Percentiles rank a stretch among this genome's conserved stretches.
phyloP scores from a whole-genome alignment of 164 flowering plant genomes.

The Nelumbo lutea region DNA sequence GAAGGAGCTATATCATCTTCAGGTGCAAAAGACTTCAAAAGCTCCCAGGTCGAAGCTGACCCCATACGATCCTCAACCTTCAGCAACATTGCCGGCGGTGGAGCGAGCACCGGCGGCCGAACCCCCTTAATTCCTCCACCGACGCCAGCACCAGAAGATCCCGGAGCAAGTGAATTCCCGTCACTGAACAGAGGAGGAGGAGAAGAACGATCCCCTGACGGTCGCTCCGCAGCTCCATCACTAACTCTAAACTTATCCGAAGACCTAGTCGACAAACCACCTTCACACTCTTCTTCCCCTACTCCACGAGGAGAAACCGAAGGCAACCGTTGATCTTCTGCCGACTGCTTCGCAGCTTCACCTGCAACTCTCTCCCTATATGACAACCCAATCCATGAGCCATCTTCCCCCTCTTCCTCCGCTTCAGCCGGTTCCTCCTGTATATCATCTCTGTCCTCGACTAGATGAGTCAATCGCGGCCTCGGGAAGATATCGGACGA shows the following conservation, averaged over 20 bases:
- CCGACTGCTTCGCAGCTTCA: neutral
- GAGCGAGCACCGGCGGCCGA: slow-evolving; percentile 65
- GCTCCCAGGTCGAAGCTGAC: slow-evolving; percentile 58
- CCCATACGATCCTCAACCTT: slow-evolving; percentile 30
- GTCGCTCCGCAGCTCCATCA: no score
- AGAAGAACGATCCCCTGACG: no score
- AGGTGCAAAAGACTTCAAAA: slow-evolving; percentile 51
- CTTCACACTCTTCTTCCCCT: no score
- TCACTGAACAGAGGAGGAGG: no score
- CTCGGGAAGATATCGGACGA: slow-evolving; percentile 34
- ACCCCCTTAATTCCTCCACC: slow-evolving; percentile 69
- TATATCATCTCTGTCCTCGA: slow-evolving; percentile 7
- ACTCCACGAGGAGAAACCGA: no score
- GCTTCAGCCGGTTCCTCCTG: neutral
- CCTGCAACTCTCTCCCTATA: slow-evolving; percentile 14
- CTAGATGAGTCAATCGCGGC: slow-evolving; percentile 21
- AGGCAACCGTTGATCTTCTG: no score
- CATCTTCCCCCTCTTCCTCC: neutral
- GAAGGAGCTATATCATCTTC: slow-evolving; percentile 17
- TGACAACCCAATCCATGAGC: neutral
- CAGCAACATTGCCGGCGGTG: slow-evolving; percentile 48
- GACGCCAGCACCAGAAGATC: neutral
- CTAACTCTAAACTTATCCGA: no score
- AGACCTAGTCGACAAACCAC: no score
- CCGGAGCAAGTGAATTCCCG: slow-evolving; percentile 4